Conservation (phyloP, 2,329 filamentous ascomycete species). For the Gaeumannomyces tritici region DNA sequence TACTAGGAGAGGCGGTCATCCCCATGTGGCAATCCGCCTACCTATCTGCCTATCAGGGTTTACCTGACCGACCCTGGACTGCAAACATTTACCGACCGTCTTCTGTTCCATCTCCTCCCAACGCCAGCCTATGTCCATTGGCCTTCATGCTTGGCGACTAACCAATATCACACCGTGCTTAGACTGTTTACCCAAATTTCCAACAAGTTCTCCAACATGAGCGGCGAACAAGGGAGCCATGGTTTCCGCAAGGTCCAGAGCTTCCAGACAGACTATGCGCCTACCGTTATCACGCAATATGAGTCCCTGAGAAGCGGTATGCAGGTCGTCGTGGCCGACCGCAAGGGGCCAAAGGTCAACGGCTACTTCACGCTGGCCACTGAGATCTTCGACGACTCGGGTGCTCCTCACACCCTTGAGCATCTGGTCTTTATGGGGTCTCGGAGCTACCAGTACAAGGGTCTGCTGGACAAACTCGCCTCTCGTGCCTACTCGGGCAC, state of each 20-base stretch:
- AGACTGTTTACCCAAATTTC: conserved; percentile 1
- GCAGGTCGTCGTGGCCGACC: conserved; percentile 85
- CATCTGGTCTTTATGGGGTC: conserved; percentile 85
- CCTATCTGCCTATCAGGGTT: not conserved
- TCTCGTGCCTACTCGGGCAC: conserved; percentile 88
- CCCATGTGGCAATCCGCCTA: not conserved
- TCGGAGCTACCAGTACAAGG: conserved; percentile 88
- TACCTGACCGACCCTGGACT: not conserved
- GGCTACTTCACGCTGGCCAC: conserved; percentile 95
- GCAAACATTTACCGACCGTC: not conserved
- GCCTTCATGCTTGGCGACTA: not conserved
- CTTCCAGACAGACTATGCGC: conserved; percentile 85
- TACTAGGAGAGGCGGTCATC: not conserved
- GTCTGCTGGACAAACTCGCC: conserved; percentile 86
- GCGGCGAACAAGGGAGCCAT: conserved; percentile 34
- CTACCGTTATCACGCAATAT: conserved; percentile 86
- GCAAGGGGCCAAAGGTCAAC: conserved; percentile 87
- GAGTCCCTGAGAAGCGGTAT: conserved; percentile 90
- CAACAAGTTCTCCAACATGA: conserved; percentile 31
- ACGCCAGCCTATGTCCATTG: not conserved
- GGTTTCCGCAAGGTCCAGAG: conserved; percentile 77
- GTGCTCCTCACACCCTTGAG: conserved; percentile 80
- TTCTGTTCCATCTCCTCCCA: not conserved
- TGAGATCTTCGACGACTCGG: conserved; percentile 95
- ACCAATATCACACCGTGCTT: not conserved